These are phyloP conservation scores for Bipolaris victoriae DNA, from an alignment of 2,329 filamentous ascomycete species.

Conservation along the genomic window DNA sequence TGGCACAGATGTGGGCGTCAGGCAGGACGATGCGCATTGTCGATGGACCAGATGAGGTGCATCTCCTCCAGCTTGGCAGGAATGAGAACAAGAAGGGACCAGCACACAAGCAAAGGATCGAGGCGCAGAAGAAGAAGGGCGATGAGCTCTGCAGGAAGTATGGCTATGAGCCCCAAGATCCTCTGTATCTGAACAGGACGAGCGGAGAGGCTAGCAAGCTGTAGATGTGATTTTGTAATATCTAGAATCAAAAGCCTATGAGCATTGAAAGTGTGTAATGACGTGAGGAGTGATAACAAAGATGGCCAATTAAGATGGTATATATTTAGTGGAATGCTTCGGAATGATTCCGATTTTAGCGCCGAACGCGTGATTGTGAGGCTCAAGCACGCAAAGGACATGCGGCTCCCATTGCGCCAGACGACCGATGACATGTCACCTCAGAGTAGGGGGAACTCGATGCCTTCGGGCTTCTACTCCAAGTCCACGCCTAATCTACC, in stretches of 20 bases:
- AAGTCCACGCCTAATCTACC: slow-evolving; percentile 57
- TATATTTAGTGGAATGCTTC: neutral
- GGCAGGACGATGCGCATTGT: slow-evolving; percentile 84
- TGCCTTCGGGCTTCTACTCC: slow-evolving; percentile 52
- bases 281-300: neutral
- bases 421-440: slow-evolving; percentile 49
- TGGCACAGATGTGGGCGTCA: slow-evolving; percentile 76
- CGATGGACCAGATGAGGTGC: slow-evolving; percentile 96
- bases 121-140: slow-evolving; percentile 68
- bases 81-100: slow-evolving; percentile 77
- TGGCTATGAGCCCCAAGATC: slow-evolving; percentile 53
- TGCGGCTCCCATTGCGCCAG: slow-evolving; percentile 10
- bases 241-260: neutral
- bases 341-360: slow-evolving; percentile 11
- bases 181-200: slow-evolving; percentile 51
- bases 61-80: slow-evolving; percentile 72
- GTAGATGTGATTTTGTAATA: slow-evolving; percentile 28
- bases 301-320: neutral
- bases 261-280: neutral
- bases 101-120: slow-evolving; percentile 66
- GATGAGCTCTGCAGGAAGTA: slow-evolving; percentile 70
- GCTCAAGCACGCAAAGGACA: slow-evolving; percentile 29
- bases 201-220: slow-evolving; percentile 51
- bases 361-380: slow-evolving; percentile 12
- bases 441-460: slow-evolving; percentile 51